Conservation (phyloP, 2,329 filamentous ascomycete species). For the Xylaria digitata region DNA sequence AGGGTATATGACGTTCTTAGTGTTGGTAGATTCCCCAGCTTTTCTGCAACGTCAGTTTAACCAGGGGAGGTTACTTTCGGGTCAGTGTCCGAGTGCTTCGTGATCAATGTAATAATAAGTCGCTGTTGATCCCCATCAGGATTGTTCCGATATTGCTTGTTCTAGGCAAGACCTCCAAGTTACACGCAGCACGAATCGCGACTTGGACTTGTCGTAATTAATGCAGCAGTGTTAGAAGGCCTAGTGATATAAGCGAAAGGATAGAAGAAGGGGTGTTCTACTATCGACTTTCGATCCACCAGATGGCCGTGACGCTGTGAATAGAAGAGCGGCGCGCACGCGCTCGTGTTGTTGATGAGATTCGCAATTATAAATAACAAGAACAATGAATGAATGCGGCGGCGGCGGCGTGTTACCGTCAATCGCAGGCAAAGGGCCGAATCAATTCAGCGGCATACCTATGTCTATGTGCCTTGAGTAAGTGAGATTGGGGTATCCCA, state of each 20-base stretch:
- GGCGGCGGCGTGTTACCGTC: conserved; percentile 16
- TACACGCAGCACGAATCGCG: conserved; percentile 29
- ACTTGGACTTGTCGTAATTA: conserved; percentile 21
- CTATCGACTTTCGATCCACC: conserved; percentile 11
- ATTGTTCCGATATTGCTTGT: conserved; percentile 36
- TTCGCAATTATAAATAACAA: conserved; percentile 19
- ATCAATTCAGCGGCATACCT: conserved; percentile 22
- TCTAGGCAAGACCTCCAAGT: conserved; percentile 26
- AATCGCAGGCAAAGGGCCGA: conserved; percentile 38
- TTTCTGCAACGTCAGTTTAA: conserved; percentile 31
- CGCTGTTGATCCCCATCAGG: conserved; percentile 33
- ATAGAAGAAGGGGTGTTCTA: conserved; percentile 13
- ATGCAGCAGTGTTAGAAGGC: not conserved
- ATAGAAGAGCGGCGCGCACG: conserved; percentile 14
- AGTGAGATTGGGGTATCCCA: conserved; percentile 32
- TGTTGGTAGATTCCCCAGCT: conserved; percentile 22
- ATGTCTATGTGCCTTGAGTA: conserved; percentile 21
- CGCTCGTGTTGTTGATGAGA: conserved; percentile 3
- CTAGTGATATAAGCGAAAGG: conserved; percentile 5
- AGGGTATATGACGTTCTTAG: conserved; percentile 32
- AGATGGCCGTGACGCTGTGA: conserved; percentile 9
- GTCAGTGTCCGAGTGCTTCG: conserved; percentile 32
- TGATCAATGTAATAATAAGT: conserved; percentile 29
- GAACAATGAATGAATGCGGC: not conserved
- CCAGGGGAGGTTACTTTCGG: conserved; percentile 32